These are phyloP conservation scores for Yarrowia alimentaria DNA, from an alignment of 805 yeast genomes.

Conservation along the genomic window DNA sequence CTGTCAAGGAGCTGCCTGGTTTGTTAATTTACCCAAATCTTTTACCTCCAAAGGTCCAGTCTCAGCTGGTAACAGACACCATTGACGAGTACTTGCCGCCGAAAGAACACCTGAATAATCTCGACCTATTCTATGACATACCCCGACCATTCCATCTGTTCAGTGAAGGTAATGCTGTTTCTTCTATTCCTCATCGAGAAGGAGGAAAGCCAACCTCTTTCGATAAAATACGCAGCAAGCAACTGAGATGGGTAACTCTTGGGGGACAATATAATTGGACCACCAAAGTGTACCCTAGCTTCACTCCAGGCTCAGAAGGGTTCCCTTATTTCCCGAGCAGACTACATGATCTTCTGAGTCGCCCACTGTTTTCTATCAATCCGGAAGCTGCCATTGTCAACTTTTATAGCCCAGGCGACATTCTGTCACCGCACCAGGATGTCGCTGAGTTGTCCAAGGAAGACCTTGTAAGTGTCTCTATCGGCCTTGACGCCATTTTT, in stretches of 20 bases:
- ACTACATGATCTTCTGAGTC: slow-evolving; percentile 33
- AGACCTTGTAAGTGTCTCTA: slow-evolving; percentile 42
- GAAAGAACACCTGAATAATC: slow-evolving; percentile 41
- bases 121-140: slow-evolving; percentile 39
- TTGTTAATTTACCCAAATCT: slow-evolving; percentile 36
- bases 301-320: slow-evolving; percentile 36
- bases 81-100: slow-evolving; percentile 39
- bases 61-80: slow-evolving; percentile 36
- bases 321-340: slow-evolving; percentile 40
- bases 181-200: slow-evolving; percentile 24
- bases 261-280: slow-evolving; percentile 52
- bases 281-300: slow-evolving; percentile 44
- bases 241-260: slow-evolving; percentile 48
- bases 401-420: slow-evolving; percentile 46
- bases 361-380: slow-evolving; percentile 34
- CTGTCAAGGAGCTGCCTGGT: slow-evolving; percentile 41
- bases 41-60: slow-evolving; percentile 37
- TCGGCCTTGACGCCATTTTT: slow-evolving; percentile 45
- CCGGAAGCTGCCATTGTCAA: slow-evolving; percentile 47
- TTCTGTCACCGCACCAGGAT: slow-evolving; percentile 46
- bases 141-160: slow-evolving; percentile 40
- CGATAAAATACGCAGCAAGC: slow-evolving; percentile 33
- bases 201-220: slow-evolving; percentile 31
- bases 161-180: slow-evolving; percentile 11
- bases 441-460: slow-evolving; percentile 42